A percentile compares a stretch with the other conserved stretches of the same genome.
phyloP scores from a whole-genome alignment of 73 alveolate species.

The Blepharisma stoltei region DNA sequence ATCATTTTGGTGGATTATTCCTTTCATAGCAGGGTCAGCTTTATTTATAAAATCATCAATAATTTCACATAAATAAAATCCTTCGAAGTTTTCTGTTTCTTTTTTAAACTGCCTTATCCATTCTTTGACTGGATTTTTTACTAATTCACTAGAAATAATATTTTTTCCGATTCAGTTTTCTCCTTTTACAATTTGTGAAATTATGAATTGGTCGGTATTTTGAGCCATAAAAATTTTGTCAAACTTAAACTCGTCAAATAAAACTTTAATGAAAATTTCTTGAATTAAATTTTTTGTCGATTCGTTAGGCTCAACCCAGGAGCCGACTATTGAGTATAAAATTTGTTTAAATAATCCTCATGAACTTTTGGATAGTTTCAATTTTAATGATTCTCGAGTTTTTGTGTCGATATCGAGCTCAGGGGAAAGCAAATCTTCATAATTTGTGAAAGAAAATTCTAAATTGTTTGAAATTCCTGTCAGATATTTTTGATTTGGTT shows the following conservation, averaged over 20 bases:
- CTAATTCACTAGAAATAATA: not conserved
- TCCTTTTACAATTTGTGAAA: conserved; percentile 1
- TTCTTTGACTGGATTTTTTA: not conserved
- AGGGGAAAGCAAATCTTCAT: conserved; percentile 1
- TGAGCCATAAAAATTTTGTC: not conserved
- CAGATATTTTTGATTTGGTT: not conserved
- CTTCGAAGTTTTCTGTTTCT: conserved; percentile 7
- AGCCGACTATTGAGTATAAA: conserved; percentile 2
- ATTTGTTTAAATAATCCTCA: conserved; percentile 3
- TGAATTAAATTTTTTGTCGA: not conserved
- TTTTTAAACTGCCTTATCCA: conserved; percentile 11
- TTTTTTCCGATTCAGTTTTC: not conserved
- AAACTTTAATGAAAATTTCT: conserved; percentile 1
- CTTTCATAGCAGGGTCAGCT: conserved; percentile 27
- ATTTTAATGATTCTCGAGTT: not conserved
- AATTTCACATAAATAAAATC: not conserved
- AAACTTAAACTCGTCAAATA: conserved; percentile 1
- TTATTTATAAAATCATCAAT: not conserved
- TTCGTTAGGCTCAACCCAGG: conserved; percentile 12
- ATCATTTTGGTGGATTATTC: not conserved
- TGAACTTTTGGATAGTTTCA: conserved; percentile 1
- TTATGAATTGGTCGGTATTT: not conserved
- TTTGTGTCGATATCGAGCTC: not conserved
- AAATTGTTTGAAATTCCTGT: not conserved
- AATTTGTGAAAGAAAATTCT: not conserved